phyloP scores from a whole-genome alignment of 495 filamentous ascomycete genomes.

The Aspergillus haitiensis region DNA sequence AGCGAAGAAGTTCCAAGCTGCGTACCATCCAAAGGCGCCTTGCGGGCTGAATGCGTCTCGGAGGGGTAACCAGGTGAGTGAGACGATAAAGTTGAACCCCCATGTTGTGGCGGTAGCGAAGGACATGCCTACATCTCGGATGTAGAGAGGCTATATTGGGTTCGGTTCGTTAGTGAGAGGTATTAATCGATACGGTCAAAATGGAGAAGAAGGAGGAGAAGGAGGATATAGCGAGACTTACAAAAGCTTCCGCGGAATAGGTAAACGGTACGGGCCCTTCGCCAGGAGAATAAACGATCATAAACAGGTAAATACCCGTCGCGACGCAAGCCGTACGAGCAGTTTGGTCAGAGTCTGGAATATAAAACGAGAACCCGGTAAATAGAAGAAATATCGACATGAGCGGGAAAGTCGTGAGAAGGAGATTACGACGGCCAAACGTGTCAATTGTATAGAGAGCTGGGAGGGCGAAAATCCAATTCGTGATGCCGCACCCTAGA shows the following conservation, averaged over 20 bases:
- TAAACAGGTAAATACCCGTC: constrained; percentile 53
- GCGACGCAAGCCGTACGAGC: constrained; percentile 41
- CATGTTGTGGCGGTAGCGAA: constrained; percentile 55
- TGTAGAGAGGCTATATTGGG: constrained; percentile 43
- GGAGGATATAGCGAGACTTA: neutral
- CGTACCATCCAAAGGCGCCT: constrained; percentile 63
- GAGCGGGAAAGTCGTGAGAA: constrained; percentile 65
- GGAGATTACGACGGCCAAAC: constrained; percentile 59
- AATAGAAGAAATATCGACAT: constrained; percentile 58
- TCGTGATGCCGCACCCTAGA: constrained; percentile 63
- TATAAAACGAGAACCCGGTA: constrained; percentile 59
- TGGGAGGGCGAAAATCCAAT: constrained; percentile 65
- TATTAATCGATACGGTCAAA: neutral
- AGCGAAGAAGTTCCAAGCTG: constrained; percentile 56
- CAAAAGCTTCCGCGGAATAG: constrained; percentile 60
- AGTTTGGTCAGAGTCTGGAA: constrained; percentile 35
- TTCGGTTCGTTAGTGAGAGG: neutral
- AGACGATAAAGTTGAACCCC: constrained; percentile 56
- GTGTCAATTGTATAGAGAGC: constrained; percentile 70
- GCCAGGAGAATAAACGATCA: constrained; percentile 55
- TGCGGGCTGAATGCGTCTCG: constrained; percentile 49
- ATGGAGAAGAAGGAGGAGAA: neutral
- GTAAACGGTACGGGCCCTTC: constrained; percentile 58
- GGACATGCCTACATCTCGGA: constrained; percentile 69
- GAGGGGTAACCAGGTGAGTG: constrained; percentile 57